A percentile compares a stretch with the other conserved stretches of the same genome.
These are phyloP conservation scores for Dicorynia guianensis DNA, from an alignment of 306 rosid genomes.

Conservation along the genomic window DNA sequence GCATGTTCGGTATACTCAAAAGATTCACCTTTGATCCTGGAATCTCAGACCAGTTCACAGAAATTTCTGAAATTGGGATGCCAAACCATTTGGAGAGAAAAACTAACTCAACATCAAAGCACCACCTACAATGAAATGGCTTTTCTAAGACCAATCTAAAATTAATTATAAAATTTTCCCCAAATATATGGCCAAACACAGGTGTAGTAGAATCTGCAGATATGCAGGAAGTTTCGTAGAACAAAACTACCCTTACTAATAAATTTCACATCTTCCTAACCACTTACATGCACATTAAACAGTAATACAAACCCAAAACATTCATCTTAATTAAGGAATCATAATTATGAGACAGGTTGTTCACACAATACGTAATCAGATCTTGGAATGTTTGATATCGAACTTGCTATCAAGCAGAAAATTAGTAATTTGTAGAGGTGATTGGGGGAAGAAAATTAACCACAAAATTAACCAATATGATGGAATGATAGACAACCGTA, in stretches of 20 bases:
- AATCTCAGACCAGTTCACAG: constrained; percentile 97
- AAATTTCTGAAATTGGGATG: constrained; percentile 81
- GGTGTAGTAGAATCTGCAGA: background rate
- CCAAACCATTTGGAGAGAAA: constrained; percentile 73
- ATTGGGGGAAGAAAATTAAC: background rate
- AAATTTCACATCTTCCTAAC: constrained; percentile 2
- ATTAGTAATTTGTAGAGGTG: background rate
- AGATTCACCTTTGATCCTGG: constrained; percentile 98
- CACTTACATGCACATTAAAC: background rate
- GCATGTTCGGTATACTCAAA: constrained; percentile 95
- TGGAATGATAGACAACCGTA: background rate
- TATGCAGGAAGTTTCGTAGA: background rate
- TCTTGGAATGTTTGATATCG: background rate
- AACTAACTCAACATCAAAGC: constrained; percentile 93
- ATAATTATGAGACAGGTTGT: background rate
- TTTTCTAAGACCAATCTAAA: constrained; percentile 17
- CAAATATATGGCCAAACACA: background rate
- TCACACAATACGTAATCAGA: background rate
- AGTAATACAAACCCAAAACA: background rate
- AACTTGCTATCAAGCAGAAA: background rate
- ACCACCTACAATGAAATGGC: constrained; percentile 75
- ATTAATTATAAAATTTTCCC: background rate
- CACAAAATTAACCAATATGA: background rate
- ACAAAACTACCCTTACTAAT: background rate
- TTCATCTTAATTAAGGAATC: no score